Percentiles rank a stretch among this genome's conserved stretches.
phyloP scores from a whole-genome alignment of 176 grass and related monocot genomes.

The Thalia dealbata region DNA sequence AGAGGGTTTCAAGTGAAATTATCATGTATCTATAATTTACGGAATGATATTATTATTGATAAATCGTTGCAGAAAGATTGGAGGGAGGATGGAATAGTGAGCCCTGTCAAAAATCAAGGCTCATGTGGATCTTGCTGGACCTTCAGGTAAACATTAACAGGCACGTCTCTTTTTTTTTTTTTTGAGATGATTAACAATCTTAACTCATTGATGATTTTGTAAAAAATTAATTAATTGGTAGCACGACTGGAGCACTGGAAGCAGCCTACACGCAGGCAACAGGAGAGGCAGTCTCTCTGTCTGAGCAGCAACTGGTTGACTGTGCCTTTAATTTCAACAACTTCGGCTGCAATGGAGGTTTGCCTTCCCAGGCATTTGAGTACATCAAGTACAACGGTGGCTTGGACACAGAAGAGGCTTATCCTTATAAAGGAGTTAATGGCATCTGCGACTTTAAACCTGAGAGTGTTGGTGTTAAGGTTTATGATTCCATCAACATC shows the following conservation, averaged over 20 bases:
- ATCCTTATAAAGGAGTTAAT: constrained; percentile 91
- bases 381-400: constrained; percentile 94
- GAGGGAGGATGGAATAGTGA: constrained; percentile 85
- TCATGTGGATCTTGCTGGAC: constrained; percentile 94
- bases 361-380: constrained; percentile 92
- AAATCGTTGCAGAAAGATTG: constrained; percentile 83
- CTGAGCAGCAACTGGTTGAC: constrained; percentile 97
- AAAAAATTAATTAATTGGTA: constrained; percentile 20
- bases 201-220: too few relatives aligned
- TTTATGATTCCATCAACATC: constrained; percentile 71
- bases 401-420: constrained; percentile 81
- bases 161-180: background rate
- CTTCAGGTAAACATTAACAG: constrained; percentile 47
- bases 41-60: background rate
- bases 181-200: too few relatives aligned
- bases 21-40: background rate
- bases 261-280: constrained; percentile 84
- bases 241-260: constrained; percentile 96
- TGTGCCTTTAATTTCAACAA: constrained; percentile 68
- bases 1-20: too few relatives aligned
- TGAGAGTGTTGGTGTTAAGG: constrained; percentile 59
- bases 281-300: constrained; percentile 64
- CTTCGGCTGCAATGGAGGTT: constrained; percentile 80
- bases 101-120: constrained; percentile 84
- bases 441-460: constrained; percentile 44